Percentiles rank a stretch among this genome's conserved stretches.
phyloP scores from a whole-genome alignment of 2,329 filamentous ascomycete genomes.

The Sphaerulina populicola region DNA sequence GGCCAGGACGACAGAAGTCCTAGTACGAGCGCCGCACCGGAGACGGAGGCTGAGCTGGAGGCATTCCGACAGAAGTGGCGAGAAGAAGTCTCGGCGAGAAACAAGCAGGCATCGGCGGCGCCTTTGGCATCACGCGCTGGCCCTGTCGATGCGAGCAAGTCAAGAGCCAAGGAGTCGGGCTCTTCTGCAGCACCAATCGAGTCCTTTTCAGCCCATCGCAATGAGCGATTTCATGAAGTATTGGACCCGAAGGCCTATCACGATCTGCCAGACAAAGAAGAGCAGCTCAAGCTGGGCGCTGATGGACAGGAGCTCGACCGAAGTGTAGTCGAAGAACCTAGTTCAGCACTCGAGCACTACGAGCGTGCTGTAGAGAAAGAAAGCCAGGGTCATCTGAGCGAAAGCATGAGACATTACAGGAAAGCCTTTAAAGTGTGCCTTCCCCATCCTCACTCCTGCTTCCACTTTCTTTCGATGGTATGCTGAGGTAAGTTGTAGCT shows the following conservation, averaged over 20 bases:
- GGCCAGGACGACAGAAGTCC: constrained; percentile 4
- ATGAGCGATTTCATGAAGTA: constrained; percentile 33
- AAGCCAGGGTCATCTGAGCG: constrained; percentile 71
- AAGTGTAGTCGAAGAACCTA: constrained; percentile 45
- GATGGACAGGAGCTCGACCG: constrained; percentile 36
- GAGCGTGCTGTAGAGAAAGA: constrained; percentile 88
- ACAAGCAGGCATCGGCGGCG: constrained; percentile 26
- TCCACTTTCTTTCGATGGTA: neutral
- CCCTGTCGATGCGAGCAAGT: constrained; percentile 5
- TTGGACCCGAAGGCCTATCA: constrained; percentile 37
- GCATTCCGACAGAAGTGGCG: constrained; percentile 80
- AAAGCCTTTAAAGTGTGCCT: constrained; percentile 70
- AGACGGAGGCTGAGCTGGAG: constrained; percentile 61
- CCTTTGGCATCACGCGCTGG: neutral
- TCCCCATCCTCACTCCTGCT: neutral
- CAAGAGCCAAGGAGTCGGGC: neutral
- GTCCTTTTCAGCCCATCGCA: constrained; percentile 27
- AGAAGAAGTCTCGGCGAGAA: constrained; percentile 60
- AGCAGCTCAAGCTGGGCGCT: constrained; percentile 35
- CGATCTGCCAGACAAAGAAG: constrained; percentile 41
- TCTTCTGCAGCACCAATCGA: constrained; percentile 11
- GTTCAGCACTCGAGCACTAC: constrained; percentile 82
- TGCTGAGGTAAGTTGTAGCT: constrained; percentile 49
- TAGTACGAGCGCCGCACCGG: constrained; percentile 14
- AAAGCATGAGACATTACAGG: constrained; percentile 80